A percentile compares a stretch with the other conserved stretches of the same genome.
phyloP scores from a whole-genome alignment of 1,139 yeast genomes.

The Kodamaea derodonti region DNA sequence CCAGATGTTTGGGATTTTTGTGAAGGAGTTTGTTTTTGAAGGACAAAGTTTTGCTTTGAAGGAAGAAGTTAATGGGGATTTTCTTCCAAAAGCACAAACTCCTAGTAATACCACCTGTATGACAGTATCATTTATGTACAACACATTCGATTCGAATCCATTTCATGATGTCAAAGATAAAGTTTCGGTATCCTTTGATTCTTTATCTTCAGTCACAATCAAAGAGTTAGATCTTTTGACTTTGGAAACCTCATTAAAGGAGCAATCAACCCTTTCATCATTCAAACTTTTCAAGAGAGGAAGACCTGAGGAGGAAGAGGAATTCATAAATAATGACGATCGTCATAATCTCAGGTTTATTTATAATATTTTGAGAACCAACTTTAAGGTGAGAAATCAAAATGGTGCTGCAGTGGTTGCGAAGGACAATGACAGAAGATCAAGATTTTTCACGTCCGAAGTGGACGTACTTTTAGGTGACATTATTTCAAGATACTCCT shows the following conservation, averaged over 20 bases:
- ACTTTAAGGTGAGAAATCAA: slow-evolving; percentile 30
- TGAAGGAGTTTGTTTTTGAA: slow-evolving; percentile 7
- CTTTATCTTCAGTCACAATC: slow-evolving; percentile 20
- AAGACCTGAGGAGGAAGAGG: slow-evolving; percentile 6
- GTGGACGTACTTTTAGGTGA: slow-evolving; percentile 23
- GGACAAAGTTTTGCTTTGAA: slow-evolving; percentile 12
- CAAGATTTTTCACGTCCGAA: slow-evolving; percentile 26
- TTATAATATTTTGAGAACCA: slow-evolving; percentile 27
- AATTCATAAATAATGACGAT: slow-evolving; percentile 20
- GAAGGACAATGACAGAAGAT: slow-evolving; percentile 1
- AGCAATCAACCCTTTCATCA: slow-evolving; percentile 24
- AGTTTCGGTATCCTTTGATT: slow-evolving; percentile 28
- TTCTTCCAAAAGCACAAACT: background rate
- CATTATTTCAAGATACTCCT: slow-evolving; percentile 24
- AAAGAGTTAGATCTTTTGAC: slow-evolving; percentile 17
- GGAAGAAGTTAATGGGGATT: slow-evolving; percentile 13
- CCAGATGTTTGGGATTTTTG: slow-evolving; percentile 11
- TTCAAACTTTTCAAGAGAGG: slow-evolving; percentile 25
- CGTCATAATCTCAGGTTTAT: slow-evolving; percentile 33
- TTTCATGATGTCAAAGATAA: slow-evolving; percentile 24
- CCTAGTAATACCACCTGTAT: slow-evolving; percentile 22
- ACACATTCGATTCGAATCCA: slow-evolving; percentile 32
- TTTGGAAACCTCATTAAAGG: slow-evolving; percentile 28
- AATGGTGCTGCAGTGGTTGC: slow-evolving; percentile 22
- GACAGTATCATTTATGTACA: slow-evolving; percentile 33